Evolutionary conservation across 768 basidiomycete species (phyloP), one percentile per base, ranked within the genome.

Genomic region (Kwoniella pini): DNA sequence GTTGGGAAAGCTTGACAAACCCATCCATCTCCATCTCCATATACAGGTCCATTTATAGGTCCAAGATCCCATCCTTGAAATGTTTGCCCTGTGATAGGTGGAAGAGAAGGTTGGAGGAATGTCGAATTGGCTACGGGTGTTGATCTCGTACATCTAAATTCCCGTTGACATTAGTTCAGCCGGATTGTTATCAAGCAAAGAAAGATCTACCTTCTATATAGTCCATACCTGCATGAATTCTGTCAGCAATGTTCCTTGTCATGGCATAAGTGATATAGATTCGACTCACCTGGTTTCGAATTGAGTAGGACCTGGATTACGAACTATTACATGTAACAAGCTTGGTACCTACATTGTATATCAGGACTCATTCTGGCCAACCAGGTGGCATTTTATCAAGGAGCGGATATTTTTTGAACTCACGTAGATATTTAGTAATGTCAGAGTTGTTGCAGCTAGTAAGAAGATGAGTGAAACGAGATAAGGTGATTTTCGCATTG

Each of bases 231-330:
- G 15, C 9, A 26, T 11, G 50, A n/a, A 30, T n/a, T 33, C 45
- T 19, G 22, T 58, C 54, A 58, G 48, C 43, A 26, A 13, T 22
- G 26, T 12, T 13, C n/a, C n/a, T n/a, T n/a, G n/a, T n/a, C n/a
- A n/a, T 6, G 17, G 13, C 21, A 56, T 59, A 53, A 4, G 5
- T 11, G 21, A n/a, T n/a, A 38, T 22, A 26, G 21, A 24, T n/a
- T 27, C 6, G 6, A 60, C 76, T 63, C 48, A 77, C 77, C 69
- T 70, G 17, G 73, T 76, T 59, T 76, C 72, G 38, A 76, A 76
- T 26, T 66, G 61, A 7, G 70, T 54, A 17, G 77, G 77, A 13
- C 77, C 77, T 26, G 72, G 73, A 46, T 61, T 65, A 13, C 28
- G 31, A 7, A 59, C 50, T 5, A 65, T 59, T 13, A 75, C 69